Conservation (phyloP, 768 basidiomycete genomes). For the Floccularia luteovirens region DNA sequence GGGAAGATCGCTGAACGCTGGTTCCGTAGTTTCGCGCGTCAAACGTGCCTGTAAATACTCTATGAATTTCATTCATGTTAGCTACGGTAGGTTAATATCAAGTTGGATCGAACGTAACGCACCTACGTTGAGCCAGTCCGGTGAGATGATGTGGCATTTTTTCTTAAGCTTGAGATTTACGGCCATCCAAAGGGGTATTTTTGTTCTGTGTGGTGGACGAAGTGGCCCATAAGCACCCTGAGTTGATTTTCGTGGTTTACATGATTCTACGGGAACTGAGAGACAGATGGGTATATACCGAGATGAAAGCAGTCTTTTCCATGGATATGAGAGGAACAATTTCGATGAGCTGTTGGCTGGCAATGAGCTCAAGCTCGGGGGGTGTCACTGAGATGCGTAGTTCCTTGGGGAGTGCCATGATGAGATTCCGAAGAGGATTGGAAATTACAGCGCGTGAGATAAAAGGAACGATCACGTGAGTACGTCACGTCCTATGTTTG, state of each 20-base stretch:
- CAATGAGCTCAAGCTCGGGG: constrained; percentile 82
- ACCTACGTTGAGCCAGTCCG: constrained; percentile 87
- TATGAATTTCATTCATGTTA: constrained; percentile 18
- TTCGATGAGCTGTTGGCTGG: constrained; percentile 77
- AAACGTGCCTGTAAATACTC: constrained; percentile 78
- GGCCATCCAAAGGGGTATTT: constrained; percentile 96
- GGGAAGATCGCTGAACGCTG: constrained; percentile 73
- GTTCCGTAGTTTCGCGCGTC: constrained; percentile 62
- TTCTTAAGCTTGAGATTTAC: constrained; percentile 89
- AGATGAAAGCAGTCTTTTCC: constrained; percentile 88
- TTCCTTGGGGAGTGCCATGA: constrained; percentile 73
- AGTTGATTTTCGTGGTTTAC: neutral
- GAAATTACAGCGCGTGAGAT: neutral
- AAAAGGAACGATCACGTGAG: neutral
- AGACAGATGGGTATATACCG: constrained; percentile 38
- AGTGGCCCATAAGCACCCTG: constrained; percentile 94
- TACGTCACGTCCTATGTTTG: no score
- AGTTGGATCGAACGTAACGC: constrained; percentile 15
- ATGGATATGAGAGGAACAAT: constrained; percentile 86
- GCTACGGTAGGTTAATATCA: neutral
- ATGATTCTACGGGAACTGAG: neutral
- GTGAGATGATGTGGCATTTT: constrained; percentile 89
- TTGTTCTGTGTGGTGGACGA: constrained; percentile 75
- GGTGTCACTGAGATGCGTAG: constrained; percentile 72
- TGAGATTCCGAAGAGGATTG: constrained; percentile 1